Percentiles rank a stretch among this genome's conserved stretches.
Conservation (phyloP, 2,329 filamentous ascomycete species). For the Chaetomiaceae sp. region DNA sequence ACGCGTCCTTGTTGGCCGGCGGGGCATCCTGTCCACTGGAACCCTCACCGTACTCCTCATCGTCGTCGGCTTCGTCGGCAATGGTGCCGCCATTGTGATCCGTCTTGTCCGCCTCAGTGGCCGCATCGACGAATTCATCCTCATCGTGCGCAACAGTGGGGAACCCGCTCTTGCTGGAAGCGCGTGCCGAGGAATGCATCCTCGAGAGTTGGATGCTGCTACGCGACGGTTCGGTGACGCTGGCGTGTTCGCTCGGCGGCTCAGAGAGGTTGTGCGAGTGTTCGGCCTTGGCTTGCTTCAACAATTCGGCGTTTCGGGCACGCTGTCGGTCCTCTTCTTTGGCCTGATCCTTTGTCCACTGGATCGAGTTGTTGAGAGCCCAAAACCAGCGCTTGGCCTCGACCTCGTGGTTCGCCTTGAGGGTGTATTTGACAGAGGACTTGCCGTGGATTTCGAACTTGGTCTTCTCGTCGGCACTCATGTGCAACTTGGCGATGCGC, state of each 20-base stretch:
- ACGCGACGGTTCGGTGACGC: conserved; percentile 41
- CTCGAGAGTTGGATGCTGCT: conserved; percentile 44
- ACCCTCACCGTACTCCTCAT: conserved; percentile 75
- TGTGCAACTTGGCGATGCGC: conserved; percentile 89
- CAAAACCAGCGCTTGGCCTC: conserved; percentile 99
- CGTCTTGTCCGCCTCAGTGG: conserved; percentile 40
- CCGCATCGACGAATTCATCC: conserved; percentile 47
- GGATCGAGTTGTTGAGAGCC: conserved; percentile 97
- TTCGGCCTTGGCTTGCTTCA: conserved; percentile 76
- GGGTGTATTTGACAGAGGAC: conserved; percentile 95
- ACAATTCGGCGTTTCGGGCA: conserved; percentile 66
- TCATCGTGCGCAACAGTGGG: conserved; percentile 46
- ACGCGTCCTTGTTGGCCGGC: conserved; percentile 80
- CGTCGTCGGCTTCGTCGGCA: conserved; percentile 45
- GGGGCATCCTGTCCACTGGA: conserved; percentile 71
- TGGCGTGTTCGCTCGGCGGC: conserved; percentile 48
- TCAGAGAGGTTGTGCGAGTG: conserved; percentile 47
- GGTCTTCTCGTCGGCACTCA: conserved; percentile 96
- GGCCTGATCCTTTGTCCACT: conserved; percentile 96
- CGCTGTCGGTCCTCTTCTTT: conserved; percentile 80
- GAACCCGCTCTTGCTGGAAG: conserved; percentile 34
- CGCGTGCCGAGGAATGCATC: conserved; percentile 34
- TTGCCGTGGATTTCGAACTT: conserved; percentile 98
- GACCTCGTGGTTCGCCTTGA: conserved; percentile 96
- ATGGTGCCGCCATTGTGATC: conserved; percentile 27